Base-by-base conservation (phyloP, 75 land plant species). In the Sequoiadendron giganteum region DNA sequence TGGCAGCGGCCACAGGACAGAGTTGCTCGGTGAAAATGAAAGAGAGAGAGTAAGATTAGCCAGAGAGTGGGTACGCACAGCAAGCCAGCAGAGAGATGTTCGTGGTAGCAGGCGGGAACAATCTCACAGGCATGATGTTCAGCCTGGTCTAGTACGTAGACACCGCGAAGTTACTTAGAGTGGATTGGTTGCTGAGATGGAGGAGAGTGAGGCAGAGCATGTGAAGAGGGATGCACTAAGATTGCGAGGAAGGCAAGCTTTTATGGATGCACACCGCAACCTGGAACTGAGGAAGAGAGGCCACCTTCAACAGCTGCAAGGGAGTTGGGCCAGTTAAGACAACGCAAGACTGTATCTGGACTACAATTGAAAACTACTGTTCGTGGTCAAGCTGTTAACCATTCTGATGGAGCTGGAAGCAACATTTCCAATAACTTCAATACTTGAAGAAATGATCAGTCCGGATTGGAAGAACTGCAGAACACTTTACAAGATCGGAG, bases 41-140 rank as follows among this genome's bases (percentile, higher is more conserved):
- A 91, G 98, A 49, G 97, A 96, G 78, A 94, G 99, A 86, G 99
- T 97, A 88, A 87, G 93, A 91, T 58, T n/a, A n/a, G n/a, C n/a
- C n/a, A n/a, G n/a, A n/a, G n/a, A n/a, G n/a, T n/a, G n/a, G n/a
- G n/a, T n/a, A n/a, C n/a, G n/a, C n/a, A n/a, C n/a, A n/a, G n/a
- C n/a, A n/a, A n/a, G n/a, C n/a, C n/a, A n/a, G n/a, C n/a, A n/a
- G n/a, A n/a, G n/a, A 87, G 93, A 91, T 58, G 54, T 87, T 42
- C 90, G 93, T 75, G 89, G 88, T 30, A 45, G 76, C 40, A n/a
- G 56, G 56, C 80, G 84, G 15, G 87, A 56, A 65, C 82, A 80
- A 58, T 48, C 84, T 49, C 55, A 76, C 47, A 38, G 70, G 39
- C 38, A 39, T 54, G 90, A 56, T 76, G 90, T 73, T 77, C 55